Conservation (phyloP, 345 rosid genomes). For the Arabidopsis suecica region DNA sequence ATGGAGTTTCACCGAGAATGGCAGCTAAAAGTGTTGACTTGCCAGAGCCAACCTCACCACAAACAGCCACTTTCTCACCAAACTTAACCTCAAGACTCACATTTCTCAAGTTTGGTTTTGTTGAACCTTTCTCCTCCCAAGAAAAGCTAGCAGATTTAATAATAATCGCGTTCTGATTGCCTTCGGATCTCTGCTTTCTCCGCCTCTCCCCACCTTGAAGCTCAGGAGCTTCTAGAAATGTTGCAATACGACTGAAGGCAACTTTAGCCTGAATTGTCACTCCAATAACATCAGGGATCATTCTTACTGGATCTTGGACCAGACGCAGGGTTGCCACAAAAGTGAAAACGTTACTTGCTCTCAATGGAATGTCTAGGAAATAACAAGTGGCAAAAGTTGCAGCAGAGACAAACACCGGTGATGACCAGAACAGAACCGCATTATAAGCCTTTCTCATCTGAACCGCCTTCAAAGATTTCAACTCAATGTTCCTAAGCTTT, state of each 20-base stretch:
- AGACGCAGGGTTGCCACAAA: slow-evolving; percentile 89
- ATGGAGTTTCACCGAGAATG: slow-evolving; percentile 88
- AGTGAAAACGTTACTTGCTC: slow-evolving; percentile 87
- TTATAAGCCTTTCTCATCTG: slow-evolving; percentile 78
- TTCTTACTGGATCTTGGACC: slow-evolving; percentile 86
- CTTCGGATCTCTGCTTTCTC: slow-evolving; percentile 44
- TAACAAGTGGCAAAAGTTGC: slow-evolving; percentile 91
- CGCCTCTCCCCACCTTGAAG: slow-evolving; percentile 60
- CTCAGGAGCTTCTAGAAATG: slow-evolving; percentile 91
- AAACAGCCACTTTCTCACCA: slow-evolving; percentile 83
- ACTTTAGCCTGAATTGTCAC: slow-evolving; percentile 90
- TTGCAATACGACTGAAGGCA: slow-evolving; percentile 74
- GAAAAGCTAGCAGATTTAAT: slow-evolving; percentile 74
- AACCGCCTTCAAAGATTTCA: slow-evolving; percentile 76
- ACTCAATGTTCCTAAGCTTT: slow-evolving; percentile 64
- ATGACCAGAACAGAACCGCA: slow-evolving; percentile 78
- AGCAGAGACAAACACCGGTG: slow-evolving; percentile 86
- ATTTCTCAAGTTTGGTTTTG: slow-evolving; percentile 65
- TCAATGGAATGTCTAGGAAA: slow-evolving; percentile 73
- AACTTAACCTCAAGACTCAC: slow-evolving; percentile 60
- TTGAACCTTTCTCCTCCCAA: slow-evolving; percentile 68
- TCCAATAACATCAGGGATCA: slow-evolving; percentile 86
- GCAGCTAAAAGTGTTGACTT: slow-evolving; percentile 93
- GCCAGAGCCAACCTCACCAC: slow-evolving; percentile 98
- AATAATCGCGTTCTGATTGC: slow-evolving; percentile 42